These are phyloP conservation scores for Arabidopsis hybrid DNA, from an alignment of 441 rosid species.

Conservation along the genomic window DNA sequence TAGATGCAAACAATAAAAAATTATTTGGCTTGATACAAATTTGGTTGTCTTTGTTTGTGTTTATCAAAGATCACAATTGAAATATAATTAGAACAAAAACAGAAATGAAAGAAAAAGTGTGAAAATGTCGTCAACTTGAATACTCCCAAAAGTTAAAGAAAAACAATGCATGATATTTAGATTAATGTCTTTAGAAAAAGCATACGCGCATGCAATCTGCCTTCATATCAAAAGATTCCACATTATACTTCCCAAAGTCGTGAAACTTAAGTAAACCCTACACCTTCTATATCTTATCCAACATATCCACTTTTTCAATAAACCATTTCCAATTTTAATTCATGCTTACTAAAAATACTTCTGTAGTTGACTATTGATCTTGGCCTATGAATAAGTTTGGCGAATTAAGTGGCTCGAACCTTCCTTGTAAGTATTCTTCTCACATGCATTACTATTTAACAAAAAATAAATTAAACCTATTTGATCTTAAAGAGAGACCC, in stretches of 20 bases:
- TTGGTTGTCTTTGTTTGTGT: not conserved
- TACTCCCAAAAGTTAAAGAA: slow-evolving; percentile 33
- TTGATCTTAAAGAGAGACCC: slow-evolving; percentile 2
- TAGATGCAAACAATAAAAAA: slow-evolving; percentile 15
- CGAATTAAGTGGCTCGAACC: not conserved
- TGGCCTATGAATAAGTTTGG: slow-evolving; percentile 26
- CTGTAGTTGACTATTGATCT: slow-evolving; percentile 15
- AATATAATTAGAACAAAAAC: slow-evolving; percentile 1
- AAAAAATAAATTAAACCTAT: not conserved
- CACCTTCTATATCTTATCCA: slow-evolving; percentile 33
- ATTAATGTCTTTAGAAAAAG: slow-evolving; percentile 44
- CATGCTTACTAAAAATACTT: not conserved
- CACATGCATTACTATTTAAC: not conserved
- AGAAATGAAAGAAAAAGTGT: slow-evolving; percentile 18
- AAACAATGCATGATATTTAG: slow-evolving; percentile 14
- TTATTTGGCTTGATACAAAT: slow-evolving; percentile 19
- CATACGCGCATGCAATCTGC: slow-evolving; percentile 47
- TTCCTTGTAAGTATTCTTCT: not conserved
- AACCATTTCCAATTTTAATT: not conserved
- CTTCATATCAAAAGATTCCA: slow-evolving; percentile 43
- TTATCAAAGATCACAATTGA: not conserved
- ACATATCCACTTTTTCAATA: slow-evolving; percentile 12
- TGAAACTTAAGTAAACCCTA: slow-evolving; percentile 42
- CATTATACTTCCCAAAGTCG: slow-evolving; percentile 31
- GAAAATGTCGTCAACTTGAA: slow-evolving; percentile 39